Base-by-base conservation (phyloP, 2,329 filamentous ascomycete genomes). In the Fusarium multiceps region DNA sequence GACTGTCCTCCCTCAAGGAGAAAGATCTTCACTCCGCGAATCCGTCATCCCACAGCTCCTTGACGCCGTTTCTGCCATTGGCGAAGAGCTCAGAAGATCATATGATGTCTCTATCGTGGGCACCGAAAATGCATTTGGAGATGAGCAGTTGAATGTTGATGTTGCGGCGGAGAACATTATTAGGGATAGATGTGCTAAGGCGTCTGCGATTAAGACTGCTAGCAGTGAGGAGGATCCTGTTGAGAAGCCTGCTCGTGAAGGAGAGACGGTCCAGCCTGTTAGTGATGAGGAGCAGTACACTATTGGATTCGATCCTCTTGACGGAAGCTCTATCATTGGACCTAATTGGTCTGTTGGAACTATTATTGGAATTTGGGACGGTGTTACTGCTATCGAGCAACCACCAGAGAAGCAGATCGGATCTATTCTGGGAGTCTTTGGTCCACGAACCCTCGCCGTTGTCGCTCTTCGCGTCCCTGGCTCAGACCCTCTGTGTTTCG, bases 181-280 rank as follows among this genome's bases (percentile, higher is more conserved):
- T 43, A 83, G 87, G 20, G 74, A 75, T 0, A 79, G 80, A 0
- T 78, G 88, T 7, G 79, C 80, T 0, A 59, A 66, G 1, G 87
- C 85, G 46, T 78, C 83, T 0, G 75, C 81, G 2, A 81, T 88
- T 3, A 78, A 78, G 14, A 84, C 85, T 0, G 86, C 86, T 2
- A 88, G 85, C 77, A 88, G 87, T 75, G 88, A 90, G 74, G 88
- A 90, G 73, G 87, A 89, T 54, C 87, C 87, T 0, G 74, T 87
- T 1, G 87, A 89, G 76, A 77, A 62, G 23, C 76, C 37, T 68
- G 79, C 55, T 42, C 55, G 55, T 3, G 43, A 53, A 16, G 63
- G 63, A 12, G 65, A 40, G 64, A 50, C 14, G 3, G 41, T n/a
- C 2, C 23, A 60, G 4, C 32, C 55, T 10, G 20, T 53, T 16